Conservation (phyloP, 129 eudicot genomes). For the Chrysanthemum makinoi region DNA sequence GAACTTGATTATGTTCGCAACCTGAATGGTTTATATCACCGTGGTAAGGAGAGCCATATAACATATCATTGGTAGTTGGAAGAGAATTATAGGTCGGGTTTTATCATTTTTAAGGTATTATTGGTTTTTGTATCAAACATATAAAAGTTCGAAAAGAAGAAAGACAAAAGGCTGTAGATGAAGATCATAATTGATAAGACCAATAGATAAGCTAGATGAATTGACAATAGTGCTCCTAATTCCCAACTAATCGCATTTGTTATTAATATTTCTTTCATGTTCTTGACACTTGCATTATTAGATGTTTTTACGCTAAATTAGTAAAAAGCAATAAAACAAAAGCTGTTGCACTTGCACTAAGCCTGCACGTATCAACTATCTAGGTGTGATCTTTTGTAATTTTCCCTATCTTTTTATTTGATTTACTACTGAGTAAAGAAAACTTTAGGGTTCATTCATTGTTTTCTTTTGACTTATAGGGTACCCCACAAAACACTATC, state of each 20-base stretch:
- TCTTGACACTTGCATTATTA: background rate
- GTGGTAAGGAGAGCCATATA: too few relatives aligned
- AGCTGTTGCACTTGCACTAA: background rate
- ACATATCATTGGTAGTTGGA: conserved; percentile 1
- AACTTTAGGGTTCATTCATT: conserved; percentile 2
- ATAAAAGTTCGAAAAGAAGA: background rate
- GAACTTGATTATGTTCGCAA: background rate
- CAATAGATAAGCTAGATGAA: background rate
- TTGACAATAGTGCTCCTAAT: background rate
- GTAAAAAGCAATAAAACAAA: background rate
- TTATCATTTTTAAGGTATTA: background rate
- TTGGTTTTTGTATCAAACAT: background rate
- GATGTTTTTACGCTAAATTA: conserved; percentile 11
- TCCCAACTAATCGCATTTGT: background rate
- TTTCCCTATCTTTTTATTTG: background rate
- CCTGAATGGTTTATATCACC: conserved; percentile 8
- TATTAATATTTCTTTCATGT: background rate
- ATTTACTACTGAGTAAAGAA: background rate
- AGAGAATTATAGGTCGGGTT: background rate
- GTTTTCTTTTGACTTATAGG: conserved; percentile 8
- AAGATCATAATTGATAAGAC: background rate
- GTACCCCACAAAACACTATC: conserved; percentile 24
- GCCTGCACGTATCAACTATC: background rate
- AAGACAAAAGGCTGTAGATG: background rate
- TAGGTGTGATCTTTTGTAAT: background rate